Percentiles rank a stretch among this genome's conserved stretches.
phyloP scores from a whole-genome alignment of 495 filamentous ascomycete species.

The Bombardia bombarda region DNA sequence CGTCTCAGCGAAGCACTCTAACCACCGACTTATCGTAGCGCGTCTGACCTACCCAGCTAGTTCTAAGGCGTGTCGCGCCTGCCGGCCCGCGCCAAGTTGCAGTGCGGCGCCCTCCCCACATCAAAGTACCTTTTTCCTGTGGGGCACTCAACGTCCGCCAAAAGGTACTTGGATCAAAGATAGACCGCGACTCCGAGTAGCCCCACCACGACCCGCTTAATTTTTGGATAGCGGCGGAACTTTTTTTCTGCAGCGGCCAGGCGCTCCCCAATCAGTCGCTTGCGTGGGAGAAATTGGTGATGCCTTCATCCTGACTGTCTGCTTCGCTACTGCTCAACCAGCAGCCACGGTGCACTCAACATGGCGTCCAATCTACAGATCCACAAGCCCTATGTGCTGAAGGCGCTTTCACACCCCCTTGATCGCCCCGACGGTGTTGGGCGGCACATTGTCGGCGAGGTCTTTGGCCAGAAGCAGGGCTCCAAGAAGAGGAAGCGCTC shows the following conservation, averaged over 20 bases:
- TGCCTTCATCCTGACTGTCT: constrained; percentile 7
- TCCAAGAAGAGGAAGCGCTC: constrained; percentile 75
- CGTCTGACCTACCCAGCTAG: no score
- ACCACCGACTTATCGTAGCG: no score
- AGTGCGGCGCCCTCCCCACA: no score
- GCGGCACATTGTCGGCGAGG: constrained; percentile 57
- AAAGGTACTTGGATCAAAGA: constrained; percentile 16
- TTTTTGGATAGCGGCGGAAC: constrained; percentile 13
- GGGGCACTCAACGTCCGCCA: not conserved
- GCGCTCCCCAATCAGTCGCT: no score
- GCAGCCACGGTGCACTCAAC: constrained; percentile 1
- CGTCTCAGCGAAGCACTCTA: no score
- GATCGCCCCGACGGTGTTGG: constrained; percentile 43
- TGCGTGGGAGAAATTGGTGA: constrained; percentile 7
- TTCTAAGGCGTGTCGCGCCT: no score
- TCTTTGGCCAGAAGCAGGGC: constrained; percentile 58
- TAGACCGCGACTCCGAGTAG: constrained; percentile 9
- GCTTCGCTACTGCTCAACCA: not conserved
- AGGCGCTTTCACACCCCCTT: constrained; percentile 58
- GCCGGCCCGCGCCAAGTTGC: no score
- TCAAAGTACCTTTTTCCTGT: no score
- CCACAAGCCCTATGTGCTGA: constrained; percentile 53
- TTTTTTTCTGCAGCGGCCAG: constrained; percentile 16
- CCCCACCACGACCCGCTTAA: constrained; percentile 15
- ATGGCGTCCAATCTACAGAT: constrained; percentile 50